Base-by-base conservation (phyloP, 345 rosid species). In the Aquilaria sinensis region DNA sequence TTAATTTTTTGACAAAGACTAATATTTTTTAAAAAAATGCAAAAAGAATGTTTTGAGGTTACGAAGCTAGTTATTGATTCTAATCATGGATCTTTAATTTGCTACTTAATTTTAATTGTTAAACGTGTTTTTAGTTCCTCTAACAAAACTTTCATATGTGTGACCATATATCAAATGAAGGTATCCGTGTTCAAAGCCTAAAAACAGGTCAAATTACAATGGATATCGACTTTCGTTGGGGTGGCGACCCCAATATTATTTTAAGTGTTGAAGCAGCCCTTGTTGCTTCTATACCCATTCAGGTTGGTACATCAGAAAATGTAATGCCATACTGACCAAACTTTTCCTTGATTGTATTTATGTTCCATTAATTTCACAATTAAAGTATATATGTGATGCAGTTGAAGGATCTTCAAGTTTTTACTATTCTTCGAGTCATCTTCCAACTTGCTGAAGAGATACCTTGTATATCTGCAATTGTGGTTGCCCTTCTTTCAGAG, bases 141-240 rank as follows among this genome's bases (percentile, higher is more conserved):
- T 31, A 51, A n/a, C 49, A 66, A 7, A 58, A 50, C 51, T 49
- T 41, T 47, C 43, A 60, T 37, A 23, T 37, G 60, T 55, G 31
- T 66, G 33, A 71, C 63, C 64, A 15, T 65, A 65, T 68, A 59
- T 68, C 68, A 34, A 73, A 56, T 74, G 75, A 76, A 95, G 99
- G 99, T 70, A 85, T 95, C 56, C 98, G 97, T 48, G 96, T 95
- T 69, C 99, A 91, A 80, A 95, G 92, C 83, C 89, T 87, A 65
- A 87, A 95, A 78, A 77, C 87, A 75, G 99, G 99, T 79, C 98
- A 95, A 80, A 68, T 95, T 63, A 95, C 77, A 32, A 89, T 91
- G 99, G 99, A 91, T 57, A 85, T 91, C 51, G 99, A 95, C 83
- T 82, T 95, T 49, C 88, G 98, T 51, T 95, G 98, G 99, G 86